Base-by-base conservation (phyloP, 805 yeast species). In the Ogataea kodamae region DNA sequence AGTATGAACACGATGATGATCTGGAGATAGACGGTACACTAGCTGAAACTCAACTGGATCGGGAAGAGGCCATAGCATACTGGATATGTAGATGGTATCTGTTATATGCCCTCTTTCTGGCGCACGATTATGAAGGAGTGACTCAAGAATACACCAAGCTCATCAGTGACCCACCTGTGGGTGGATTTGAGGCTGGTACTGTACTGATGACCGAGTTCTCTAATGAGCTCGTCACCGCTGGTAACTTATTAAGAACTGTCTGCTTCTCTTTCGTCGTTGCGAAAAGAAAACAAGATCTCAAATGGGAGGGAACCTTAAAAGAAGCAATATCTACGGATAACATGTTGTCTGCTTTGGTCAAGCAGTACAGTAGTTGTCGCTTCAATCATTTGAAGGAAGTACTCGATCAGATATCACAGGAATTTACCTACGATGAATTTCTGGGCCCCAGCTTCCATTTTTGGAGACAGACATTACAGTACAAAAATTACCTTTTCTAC, bases 71-170 rank as follows among this genome's bases (percentile, higher is more conserved):
- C 6, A 35, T 47, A 3, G 40, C 55, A 4, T 58, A 54, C 36
- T 59, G 55, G 54, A 51, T 45, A 10, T 49, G 60, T 19, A 45
- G 55, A 12, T 57, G 59, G 59, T 40, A 45, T 23, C 24, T 55
- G 11, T 9, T 59, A 5, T 55, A 50, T 25, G 49, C 52, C 1
- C 25, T 37, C 14, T 60, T 56, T 35, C 33, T 47, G 15, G 34
- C 39, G 12, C 46, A 45, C 27, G 47, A 55, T 33, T 59, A 53
- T 25, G 27, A 33, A 4, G 28, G 28, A 1, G 57, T 52, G 20
- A 48, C 49, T 13, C 44, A 44, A 3, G 50, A 46, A 7, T 49
- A 50, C 32, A 44, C 46, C 5, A 26, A 18, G 5, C 27, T 54
- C 3, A 6, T 44, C 11, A 9, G 16, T 4, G 49, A 41, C 7